Evolutionary conservation across 2,329 filamentous ascomycete species (phyloP), one percentile per base, ranked within the genome.

Genomic region (Nemania diffusa): DNA sequence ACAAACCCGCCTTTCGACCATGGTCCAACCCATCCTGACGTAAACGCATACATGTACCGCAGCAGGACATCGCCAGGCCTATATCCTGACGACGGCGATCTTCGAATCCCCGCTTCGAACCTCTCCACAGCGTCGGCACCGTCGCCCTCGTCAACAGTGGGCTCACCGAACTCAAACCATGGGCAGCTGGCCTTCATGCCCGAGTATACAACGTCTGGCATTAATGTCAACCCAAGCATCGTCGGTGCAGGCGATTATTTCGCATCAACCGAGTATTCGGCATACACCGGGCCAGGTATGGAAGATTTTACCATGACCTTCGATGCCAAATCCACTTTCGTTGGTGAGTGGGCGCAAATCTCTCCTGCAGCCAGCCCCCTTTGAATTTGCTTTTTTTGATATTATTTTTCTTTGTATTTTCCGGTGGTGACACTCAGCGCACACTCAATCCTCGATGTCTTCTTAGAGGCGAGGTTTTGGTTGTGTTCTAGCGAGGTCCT

Each of bases 91-190:
- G 86, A 88, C 59, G 75, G 78, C 67, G 85, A 87, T 22, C 77
- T 84, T 75, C 79, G 80, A 65, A 74, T 85, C 26, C 83, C 84
- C 17, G 87, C 84, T 32, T 90, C 85, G 58, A 88, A 84, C 75
- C 84, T 85, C 69, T 93, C 85, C 68, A 88, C 85, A 67, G 84
- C 84, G 26, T 91, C 87, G 65, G 89, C 79, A 63, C 87, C 82
- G 59, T 92, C 90, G 3, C 83, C 89, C 6, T 91, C 90, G 0
- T 92, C 90, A 8, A 88, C 87, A 61, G 86, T 90, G 69, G 89
- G 89, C 64, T 92, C 90, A 24, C 90, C 90, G 27, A 87, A 88
- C 73, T 90, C 89, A 1, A 85, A 86, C 69, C 84, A 87, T 73
- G 84, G 85, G 63, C 86, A 87, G 71, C 79, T 85, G 70, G 86